phyloP scores from a whole-genome alignment of 768 basidiomycete species.

The Mycena kentingensis region DNA sequence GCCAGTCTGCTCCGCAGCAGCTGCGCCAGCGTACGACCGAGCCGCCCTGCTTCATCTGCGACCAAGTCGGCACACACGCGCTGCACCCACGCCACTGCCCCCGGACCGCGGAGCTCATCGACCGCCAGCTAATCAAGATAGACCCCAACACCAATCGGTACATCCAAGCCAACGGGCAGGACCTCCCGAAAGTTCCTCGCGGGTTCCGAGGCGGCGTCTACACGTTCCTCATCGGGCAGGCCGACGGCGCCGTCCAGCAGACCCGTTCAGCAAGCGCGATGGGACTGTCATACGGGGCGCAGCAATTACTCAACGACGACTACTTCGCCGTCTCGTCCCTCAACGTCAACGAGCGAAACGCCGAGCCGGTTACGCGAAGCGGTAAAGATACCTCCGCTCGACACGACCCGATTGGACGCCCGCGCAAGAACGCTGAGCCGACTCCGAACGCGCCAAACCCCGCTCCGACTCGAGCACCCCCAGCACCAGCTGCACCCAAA shows the following conservation, averaged over 20 bases:
- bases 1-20: too few relatives aligned
- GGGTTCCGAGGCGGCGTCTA: too few relatives aligned
- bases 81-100: not conserved
- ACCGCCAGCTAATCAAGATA: not conserved
- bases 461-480: not conserved
- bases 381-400: conserved; percentile 2
- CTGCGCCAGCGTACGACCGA: too few relatives aligned
- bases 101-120: not conserved
- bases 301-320: not conserved
- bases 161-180: too few relatives aligned
- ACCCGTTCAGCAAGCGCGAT: not conserved
- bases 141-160: too few relatives aligned
- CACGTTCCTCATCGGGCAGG: not conserved
- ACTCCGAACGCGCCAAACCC: not conserved
- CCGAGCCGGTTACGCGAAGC: conserved; percentile 2
- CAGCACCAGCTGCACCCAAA: not conserved
- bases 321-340: conserved; percentile 11
- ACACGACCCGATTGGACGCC: not conserved
- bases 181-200: too few relatives aligned
- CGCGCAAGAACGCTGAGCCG: not conserved
- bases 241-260: not conserved
- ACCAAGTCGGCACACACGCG: not conserved
- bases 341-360: not conserved
- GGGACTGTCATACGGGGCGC: not conserved
- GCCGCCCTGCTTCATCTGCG: conserved; percentile 4